Evolutionary conservation across 768 basidiomycete species (phyloP).

Genomic region (Boletus rufocinnamomeus): DNA sequence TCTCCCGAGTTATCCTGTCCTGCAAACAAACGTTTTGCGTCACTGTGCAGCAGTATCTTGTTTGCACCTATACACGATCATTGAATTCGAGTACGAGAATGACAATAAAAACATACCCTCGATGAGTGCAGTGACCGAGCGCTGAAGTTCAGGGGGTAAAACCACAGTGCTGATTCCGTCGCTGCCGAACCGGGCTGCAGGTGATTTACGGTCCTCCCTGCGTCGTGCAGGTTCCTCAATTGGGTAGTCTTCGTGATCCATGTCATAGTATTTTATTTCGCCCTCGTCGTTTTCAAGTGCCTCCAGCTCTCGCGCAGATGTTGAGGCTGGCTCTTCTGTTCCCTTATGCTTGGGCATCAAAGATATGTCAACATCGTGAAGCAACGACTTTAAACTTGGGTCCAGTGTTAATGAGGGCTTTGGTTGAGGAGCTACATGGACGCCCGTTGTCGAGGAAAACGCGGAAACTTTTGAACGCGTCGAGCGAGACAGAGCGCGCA

Average conservation of each 20-base stretch:
- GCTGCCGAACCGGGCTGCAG: conserved; percentile 81
- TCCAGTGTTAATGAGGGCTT: conserved; percentile 67
- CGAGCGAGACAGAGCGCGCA: conserved; percentile 28
- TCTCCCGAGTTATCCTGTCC: conserved; percentile 36
- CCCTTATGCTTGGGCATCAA: conserved; percentile 41
- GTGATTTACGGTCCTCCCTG: conserved; percentile 60
- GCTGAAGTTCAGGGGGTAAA: conserved; percentile 70
- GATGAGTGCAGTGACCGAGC: conserved; percentile 66
- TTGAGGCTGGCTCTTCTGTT: conserved; percentile 25
- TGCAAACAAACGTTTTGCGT: conserved; percentile 71
- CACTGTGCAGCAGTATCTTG: conserved; percentile 63
- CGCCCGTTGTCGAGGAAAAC: conserved; percentile 37
- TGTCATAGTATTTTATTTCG: conserved; percentile 34
- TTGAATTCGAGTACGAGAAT: conserved; percentile 10
- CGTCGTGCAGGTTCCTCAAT: conserved; percentile 27
- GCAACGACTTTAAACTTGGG: conserved; percentile 59
- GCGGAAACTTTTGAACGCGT: conserved; percentile 24
- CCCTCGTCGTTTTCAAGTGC: conserved; percentile 42
- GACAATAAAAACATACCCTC: conserved; percentile 45
- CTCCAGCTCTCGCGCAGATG: conserved; percentile 55
- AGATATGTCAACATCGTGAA: conserved; percentile 70
- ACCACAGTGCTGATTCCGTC: conserved; percentile 68
- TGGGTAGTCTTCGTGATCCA: conserved; percentile 35
- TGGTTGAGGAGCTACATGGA: conserved; percentile 40
- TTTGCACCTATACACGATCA: conserved; percentile 51